Conservation (phyloP, 768 basidiomycete genomes). For the Crassisporium funariophilum region DNA sequence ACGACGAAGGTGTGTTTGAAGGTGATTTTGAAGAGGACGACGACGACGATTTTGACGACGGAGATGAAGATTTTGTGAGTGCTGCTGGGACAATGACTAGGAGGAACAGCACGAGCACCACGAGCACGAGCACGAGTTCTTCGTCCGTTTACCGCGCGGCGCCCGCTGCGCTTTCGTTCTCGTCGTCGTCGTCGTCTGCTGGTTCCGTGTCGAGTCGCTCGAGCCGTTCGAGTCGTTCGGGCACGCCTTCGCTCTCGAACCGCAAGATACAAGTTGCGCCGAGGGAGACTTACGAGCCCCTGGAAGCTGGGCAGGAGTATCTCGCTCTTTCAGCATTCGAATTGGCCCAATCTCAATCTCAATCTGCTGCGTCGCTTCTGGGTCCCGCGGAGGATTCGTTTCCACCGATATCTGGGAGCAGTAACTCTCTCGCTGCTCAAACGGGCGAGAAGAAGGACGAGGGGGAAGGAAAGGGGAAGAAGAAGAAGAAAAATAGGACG, state of each 20-base stretch:
- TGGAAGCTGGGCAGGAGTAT: constrained; percentile 48
- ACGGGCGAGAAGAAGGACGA: background rate
- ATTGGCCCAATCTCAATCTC: background rate
- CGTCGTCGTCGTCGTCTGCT: constrained; percentile 19
- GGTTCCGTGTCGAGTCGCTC: constrained; percentile 11
- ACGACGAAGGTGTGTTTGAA: constrained; percentile 60
- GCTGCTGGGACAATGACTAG: constrained; percentile 3
- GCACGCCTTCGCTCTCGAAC: constrained; percentile 40
- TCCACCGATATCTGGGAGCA: constrained; percentile 15
- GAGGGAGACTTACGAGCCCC: constrained; percentile 53
- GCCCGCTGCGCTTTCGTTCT: constrained; percentile 13
- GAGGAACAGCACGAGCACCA: constrained; percentile 6
- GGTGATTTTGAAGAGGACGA: constrained; percentile 39
- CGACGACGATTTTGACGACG: constrained; percentile 35
- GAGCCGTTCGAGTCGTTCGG: constrained; percentile 20
- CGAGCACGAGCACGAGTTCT: background rate
- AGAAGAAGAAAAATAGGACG: constrained; percentile 4
- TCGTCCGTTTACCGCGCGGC: background rate
- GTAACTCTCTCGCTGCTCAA: too few species aligned
- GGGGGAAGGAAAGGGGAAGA: background rate
- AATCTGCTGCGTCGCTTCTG: constrained; percentile 15
- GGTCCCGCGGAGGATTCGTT: constrained; percentile 31
- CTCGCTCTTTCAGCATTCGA: background rate
- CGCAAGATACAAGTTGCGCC: constrained; percentile 61
- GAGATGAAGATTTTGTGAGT: constrained; percentile 1